Conservation (phyloP, 2,329 filamentous ascomycete species). For the Madurella fahalii region DNA sequence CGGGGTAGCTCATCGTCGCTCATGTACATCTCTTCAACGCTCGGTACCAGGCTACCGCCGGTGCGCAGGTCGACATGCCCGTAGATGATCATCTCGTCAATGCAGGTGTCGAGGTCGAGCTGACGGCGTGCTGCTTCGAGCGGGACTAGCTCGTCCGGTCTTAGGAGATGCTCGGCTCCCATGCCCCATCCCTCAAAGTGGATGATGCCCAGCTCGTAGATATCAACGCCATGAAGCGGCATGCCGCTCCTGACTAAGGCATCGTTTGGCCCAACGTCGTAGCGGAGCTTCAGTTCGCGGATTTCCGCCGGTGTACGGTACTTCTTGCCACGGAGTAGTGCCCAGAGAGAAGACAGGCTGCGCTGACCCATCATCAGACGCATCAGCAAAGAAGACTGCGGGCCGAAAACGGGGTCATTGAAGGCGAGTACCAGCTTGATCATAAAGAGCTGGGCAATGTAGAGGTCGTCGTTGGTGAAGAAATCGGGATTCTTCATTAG, state of each 20-base stretch:
- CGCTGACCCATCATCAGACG: conserved; percentile 59
- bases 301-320: conserved; percentile 48
- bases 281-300: conserved; percentile 54
- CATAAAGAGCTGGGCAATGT: conserved; percentile 60
- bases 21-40: conserved; percentile 49
- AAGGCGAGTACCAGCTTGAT: conserved; percentile 69
- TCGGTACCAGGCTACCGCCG: conserved; percentile 48
- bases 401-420: conserved; percentile 57
- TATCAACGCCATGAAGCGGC: conserved; percentile 48
- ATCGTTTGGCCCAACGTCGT: conserved; percentile 42
- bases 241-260: conserved; percentile 25
- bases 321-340: conserved; percentile 54
- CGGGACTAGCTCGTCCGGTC: conserved; percentile 57
- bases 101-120: conserved; percentile 49
- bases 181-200: conserved; percentile 56
- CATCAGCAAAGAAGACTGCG: conserved; percentile 46
- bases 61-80: conserved; percentile 55
- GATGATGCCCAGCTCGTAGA: conserved; percentile 47
- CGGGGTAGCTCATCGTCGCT: conserved; percentile 40
- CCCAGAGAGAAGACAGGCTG: conserved; percentile 52
- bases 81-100: conserved; percentile 57
- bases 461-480: conserved; percentile 59
- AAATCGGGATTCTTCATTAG: conserved; percentile 50
- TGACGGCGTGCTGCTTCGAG: conserved; percentile 51
- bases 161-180: conserved; percentile 43